These are phyloP conservation scores for Pseudogymnoascus sp. DNA, from an alignment of 2,329 filamentous ascomycete genomes.

Conservation along the genomic window DNA sequence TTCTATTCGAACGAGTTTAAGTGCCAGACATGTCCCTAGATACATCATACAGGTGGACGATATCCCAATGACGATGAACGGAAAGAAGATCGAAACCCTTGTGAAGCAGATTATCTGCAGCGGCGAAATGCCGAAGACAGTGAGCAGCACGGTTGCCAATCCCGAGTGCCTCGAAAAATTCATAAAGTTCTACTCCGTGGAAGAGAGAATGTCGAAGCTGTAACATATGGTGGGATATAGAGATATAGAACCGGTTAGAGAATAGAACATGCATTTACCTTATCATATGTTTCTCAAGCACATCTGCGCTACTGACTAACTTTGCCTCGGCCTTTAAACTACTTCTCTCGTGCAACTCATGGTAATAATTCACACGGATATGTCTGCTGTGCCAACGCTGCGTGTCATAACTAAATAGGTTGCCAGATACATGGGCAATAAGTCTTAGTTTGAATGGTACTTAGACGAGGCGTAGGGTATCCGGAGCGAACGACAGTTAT, in stretches of 20 bases:
- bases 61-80: conserved; percentile 7
- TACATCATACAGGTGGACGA: not conserved
- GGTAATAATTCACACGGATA: not conserved
- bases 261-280: not conserved
- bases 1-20: conserved; percentile 12
- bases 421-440: not conserved
- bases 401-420: not conserved
- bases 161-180: conserved; percentile 7
- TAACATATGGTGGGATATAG: not conserved
- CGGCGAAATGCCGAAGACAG: conserved; percentile 8
- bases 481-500: too few species aligned
- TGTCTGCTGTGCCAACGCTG: not conserved
- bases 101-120: conserved; percentile 10
- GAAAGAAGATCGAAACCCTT: conserved; percentile 10
- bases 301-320: not conserved
- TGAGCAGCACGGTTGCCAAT: conserved; percentile 9
- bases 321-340: not conserved
- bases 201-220: conserved; percentile 7
- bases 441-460: too few species aligned
- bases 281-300: not conserved
- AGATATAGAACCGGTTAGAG: not conserved
- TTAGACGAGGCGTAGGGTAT: too few species aligned
- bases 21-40: conserved; percentile 3
- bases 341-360: not conserved
- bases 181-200: conserved; percentile 2